These are phyloP conservation scores for Antarctomyces pellizariae DNA, from an alignment of 495 filamentous ascomycete species.

Conservation along the genomic window DNA sequence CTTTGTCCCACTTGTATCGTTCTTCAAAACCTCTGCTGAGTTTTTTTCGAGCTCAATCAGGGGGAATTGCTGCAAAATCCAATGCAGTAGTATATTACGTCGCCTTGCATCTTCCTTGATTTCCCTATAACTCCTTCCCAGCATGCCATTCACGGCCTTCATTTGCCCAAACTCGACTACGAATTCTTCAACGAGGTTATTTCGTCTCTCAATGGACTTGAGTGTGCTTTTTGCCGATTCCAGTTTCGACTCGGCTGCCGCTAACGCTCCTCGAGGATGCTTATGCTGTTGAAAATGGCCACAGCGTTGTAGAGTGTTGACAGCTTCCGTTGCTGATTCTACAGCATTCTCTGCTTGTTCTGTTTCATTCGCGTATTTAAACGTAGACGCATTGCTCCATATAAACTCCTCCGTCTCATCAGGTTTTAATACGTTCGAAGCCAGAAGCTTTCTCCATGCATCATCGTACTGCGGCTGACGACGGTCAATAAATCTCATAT, in stretches of 20 bases:
- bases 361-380: constrained; percentile 3
- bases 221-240: constrained; percentile 5
- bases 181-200: constrained; percentile 5
- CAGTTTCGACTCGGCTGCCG: constrained; percentile 5
- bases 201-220: constrained; percentile 4
- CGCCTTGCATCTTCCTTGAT: constrained; percentile 3
- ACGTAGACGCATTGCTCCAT: constrained; percentile 5
- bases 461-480: constrained; percentile 6
- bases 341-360: constrained; percentile 6
- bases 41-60: constrained; percentile 9
- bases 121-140: constrained; percentile 1
- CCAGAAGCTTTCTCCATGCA: constrained; percentile 7
- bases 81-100: constrained; percentile 6
- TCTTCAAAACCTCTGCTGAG: constrained; percentile 3
- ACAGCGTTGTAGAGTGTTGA: neutral
- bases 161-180: neutral
- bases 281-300: neutral
- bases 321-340: constrained; percentile 3
- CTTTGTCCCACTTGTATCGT: constrained; percentile 1
- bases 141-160: no score
- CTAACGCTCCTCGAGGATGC: neutral
- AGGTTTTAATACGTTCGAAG: constrained; percentile 5
- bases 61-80: constrained; percentile 10
- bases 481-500: constrained; percentile 3
- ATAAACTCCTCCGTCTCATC: constrained; percentile 7